Conservation (phyloP, 768 basidiomycete species). For the Boletus bicolor region DNA sequence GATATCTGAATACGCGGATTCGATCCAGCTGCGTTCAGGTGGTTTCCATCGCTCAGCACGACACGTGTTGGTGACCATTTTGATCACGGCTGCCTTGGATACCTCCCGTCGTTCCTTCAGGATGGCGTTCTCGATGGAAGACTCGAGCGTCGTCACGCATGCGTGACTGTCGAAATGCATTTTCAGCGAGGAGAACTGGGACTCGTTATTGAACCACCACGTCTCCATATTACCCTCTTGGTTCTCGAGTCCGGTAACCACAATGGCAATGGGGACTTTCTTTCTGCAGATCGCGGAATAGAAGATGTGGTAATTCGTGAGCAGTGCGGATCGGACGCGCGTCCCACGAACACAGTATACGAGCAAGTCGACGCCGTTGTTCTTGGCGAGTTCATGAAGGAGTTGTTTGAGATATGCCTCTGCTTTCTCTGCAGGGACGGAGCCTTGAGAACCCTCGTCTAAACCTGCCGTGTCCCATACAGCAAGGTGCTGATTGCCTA, state of each 20-base stretch:
- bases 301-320: conserved; percentile 40
- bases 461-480: conserved; percentile 37
- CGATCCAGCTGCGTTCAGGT: conserved; percentile 25
- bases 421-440: conserved; percentile 31
- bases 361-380: conserved; percentile 39
- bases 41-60: conserved; percentile 28
- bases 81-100: conserved; percentile 23
- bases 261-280: conserved; percentile 39
- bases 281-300: conserved; percentile 38
- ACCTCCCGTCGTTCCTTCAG: conserved; percentile 19
- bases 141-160: conserved; percentile 32
- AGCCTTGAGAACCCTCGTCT: conserved; percentile 27
- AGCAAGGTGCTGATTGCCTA: conserved; percentile 18
- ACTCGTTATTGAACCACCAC: conserved; percentile 31
- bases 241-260: conserved; percentile 42
- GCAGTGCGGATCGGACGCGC: conserved; percentile 31
- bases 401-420: conserved; percentile 32
- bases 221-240: conserved; percentile 33
- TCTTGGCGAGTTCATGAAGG: conserved; percentile 32
- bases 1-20: conserved; percentile 26
- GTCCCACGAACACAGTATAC: conserved; percentile 41
- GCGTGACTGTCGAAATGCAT: conserved; percentile 32
- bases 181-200: conserved; percentile 19
- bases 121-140: conserved; percentile 6
- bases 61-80: conserved; percentile 21